Evolutionary conservation across 495 filamentous ascomycete species (phyloP), one percentile per base, ranked within the genome.

Genomic region (Pseudoneurospora amorphoporcata): DNA sequence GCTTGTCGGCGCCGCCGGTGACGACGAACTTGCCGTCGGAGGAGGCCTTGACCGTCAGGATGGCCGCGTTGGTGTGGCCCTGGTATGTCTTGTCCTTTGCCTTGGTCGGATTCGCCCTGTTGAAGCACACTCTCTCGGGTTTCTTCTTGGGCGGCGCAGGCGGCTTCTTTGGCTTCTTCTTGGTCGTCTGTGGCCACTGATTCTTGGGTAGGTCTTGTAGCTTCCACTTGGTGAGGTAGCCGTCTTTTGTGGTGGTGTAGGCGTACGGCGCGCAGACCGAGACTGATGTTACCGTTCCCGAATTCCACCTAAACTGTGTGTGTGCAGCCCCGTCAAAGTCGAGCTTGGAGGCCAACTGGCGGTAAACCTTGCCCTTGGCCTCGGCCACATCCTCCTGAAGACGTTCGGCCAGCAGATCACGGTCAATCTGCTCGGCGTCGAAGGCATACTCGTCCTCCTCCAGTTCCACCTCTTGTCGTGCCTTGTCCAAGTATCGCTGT

Each of bases 331-430:
- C 77, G 19, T 81, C 82, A 75, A 94, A 90, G 68, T 89, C 84
- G 68, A 94, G 84, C 68, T 91, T 86, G 2, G 87, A 86, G 35
- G 92, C 92, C 61, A 99, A 85, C 74, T 87, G 86, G 58, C 93
- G 88, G 82, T 97, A 97, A 16, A 96, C 83, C 71, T 91, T 91
- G 42, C 95, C 95, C 84, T 98, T 98, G 69, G 90, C 88, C 80
- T 97, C 95, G 37, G 96, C 95, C 58, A 94, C 94, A 80, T 97
- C 95, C 82, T 98, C 92, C 79, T 94, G 90, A 72, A 98, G 82
- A 73, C 95, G 85, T 77, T 95, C 90, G 7, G 95, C 94, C 76
- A 98, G 95, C 69, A 97, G 85, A 75, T 98, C 94, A 58, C 90
- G 86, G 81, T 98, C 95, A 61, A 99, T 92, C 23, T 98, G 90